Evolutionary conservation across 2,329 filamentous ascomycete species (phyloP).

Genomic region (Acarospora socialis): DNA sequence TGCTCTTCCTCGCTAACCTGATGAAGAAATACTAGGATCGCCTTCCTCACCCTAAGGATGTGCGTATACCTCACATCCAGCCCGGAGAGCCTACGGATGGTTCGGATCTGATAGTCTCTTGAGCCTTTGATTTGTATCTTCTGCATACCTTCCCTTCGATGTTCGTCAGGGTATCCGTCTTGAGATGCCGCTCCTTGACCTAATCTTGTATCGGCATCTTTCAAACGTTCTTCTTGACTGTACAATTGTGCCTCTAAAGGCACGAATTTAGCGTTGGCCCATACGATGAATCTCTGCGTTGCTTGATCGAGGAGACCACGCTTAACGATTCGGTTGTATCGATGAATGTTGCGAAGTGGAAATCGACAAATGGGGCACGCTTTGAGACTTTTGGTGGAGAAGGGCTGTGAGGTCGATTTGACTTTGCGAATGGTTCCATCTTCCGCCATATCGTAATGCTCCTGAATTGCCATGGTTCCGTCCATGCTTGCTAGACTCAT

Average conservation of each 20-base stretch:
- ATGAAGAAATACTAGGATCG: conserved; percentile 20
- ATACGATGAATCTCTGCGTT: conserved; percentile 49
- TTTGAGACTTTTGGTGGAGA: conserved; percentile 37
- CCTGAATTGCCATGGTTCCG: conserved; percentile 39
- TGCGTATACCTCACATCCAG: conserved; percentile 12
- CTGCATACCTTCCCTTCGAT: conserved; percentile 3
- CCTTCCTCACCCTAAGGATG: conserved; percentile 18
- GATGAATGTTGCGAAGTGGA: conserved; percentile 40
- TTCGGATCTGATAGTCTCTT: conserved; percentile 15
- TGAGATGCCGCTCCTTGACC: neutral
- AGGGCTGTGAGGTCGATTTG: conserved; percentile 26
- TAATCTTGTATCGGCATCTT: conserved; percentile 6
- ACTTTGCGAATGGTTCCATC: conserved; percentile 17
- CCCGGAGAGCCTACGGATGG: neutral
- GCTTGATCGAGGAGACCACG: conserved; percentile 47
- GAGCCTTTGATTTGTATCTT: conserved; percentile 9
- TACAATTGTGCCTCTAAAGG: conserved; percentile 26
- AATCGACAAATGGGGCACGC: conserved; percentile 47
- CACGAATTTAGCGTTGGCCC: conserved; percentile 31
- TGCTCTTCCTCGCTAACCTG: conserved; percentile 25
- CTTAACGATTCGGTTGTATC: conserved; percentile 49
- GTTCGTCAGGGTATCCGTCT: conserved; percentile 4
- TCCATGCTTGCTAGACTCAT: conserved; percentile 48
- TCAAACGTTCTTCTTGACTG: conserved; percentile 16
- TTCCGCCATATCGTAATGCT: conserved; percentile 15